Conservation (phyloP, 1,284 basidiomycete genomes). For the Phellopilus nigrolimitatus region DNA sequence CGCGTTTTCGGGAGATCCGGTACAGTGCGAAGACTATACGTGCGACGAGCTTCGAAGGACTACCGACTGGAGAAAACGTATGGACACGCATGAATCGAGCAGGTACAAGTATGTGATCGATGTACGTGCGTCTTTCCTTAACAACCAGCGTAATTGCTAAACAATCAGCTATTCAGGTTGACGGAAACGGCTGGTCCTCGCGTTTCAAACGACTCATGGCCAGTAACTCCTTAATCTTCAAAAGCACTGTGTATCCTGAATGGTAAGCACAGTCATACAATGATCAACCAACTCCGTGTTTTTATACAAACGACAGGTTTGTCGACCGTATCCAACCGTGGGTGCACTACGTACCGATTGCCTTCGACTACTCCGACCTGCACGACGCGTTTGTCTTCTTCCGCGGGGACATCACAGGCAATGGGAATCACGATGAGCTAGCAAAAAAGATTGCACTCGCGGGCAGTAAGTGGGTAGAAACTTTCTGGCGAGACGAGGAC, state of each 20-base stretch:
- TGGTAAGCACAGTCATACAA: slow-evolving; percentile 53
- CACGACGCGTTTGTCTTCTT: slow-evolving; percentile 57
- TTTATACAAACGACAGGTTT: too few relatives aligned
- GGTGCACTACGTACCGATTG: slow-evolving; percentile 60
- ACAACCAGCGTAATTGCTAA: neutral
- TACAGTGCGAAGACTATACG: slow-evolving; percentile 37
- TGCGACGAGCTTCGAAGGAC: slow-evolving; percentile 40
- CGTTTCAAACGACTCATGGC: slow-evolving; percentile 65
- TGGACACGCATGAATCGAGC: slow-evolving; percentile 44
- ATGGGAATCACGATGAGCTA: slow-evolving; percentile 47
- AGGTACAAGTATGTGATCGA: slow-evolving; percentile 64
- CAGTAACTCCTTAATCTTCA: slow-evolving; percentile 58
- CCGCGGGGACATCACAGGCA: slow-evolving; percentile 41
- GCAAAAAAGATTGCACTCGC: slow-evolving; percentile 52
- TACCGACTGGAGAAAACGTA: slow-evolving; percentile 43
- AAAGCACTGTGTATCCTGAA: slow-evolving; percentile 61
- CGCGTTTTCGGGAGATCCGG: slow-evolving; percentile 40
- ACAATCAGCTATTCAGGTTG: slow-evolving; percentile 38
- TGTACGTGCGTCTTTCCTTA: slow-evolving; percentile 32
- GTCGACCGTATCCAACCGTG: slow-evolving; percentile 46
- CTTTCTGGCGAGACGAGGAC: slow-evolving; percentile 61
- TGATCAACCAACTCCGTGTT: too few relatives aligned
- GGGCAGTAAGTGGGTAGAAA: slow-evolving; percentile 55
- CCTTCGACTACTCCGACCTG: slow-evolving; percentile 48
- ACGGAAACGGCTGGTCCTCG: slow-evolving; percentile 69